These are phyloP conservation scores for Plasmodium coatneyi DNA, from an alignment of 169 alveolate genomes.

Conservation along the genomic window DNA sequence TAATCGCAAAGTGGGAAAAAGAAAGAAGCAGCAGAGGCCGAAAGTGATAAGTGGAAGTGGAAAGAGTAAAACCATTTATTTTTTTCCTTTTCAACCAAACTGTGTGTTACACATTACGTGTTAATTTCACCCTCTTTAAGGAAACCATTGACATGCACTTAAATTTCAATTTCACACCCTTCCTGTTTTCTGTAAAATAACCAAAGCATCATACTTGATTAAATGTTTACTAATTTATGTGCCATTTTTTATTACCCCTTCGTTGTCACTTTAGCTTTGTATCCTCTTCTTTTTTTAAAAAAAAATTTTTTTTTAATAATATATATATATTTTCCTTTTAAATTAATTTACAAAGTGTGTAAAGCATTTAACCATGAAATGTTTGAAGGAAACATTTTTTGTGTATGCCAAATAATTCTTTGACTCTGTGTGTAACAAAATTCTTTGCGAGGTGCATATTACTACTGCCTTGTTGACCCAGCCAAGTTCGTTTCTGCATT, in stretches of 20 bases:
- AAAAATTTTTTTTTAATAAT: neutral
- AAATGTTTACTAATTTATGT: constrained; percentile 7
- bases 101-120: neutral
- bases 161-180: neutral
- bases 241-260: constrained; percentile 1
- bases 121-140: neutral
- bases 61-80: neutral
- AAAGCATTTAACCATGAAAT: neutral
- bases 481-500: neutral
- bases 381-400: neutral
- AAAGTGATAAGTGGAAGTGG: neutral
- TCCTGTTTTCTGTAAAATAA: constrained; percentile 19
- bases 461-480: neutral
- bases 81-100: neutral
- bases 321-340: neutral
- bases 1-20: neutral
- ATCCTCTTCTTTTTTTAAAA: neutral
- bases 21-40: neutral
- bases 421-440: neutral
- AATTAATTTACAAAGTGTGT: constrained; percentile 30
- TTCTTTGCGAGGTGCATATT: neutral
- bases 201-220: constrained; percentile 36
- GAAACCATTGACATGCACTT: neutral
- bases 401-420: constrained; percentile 25
- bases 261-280: neutral